Conservation (phyloP, 495 filamentous ascomycete genomes). For the Xylaria longipes region DNA sequence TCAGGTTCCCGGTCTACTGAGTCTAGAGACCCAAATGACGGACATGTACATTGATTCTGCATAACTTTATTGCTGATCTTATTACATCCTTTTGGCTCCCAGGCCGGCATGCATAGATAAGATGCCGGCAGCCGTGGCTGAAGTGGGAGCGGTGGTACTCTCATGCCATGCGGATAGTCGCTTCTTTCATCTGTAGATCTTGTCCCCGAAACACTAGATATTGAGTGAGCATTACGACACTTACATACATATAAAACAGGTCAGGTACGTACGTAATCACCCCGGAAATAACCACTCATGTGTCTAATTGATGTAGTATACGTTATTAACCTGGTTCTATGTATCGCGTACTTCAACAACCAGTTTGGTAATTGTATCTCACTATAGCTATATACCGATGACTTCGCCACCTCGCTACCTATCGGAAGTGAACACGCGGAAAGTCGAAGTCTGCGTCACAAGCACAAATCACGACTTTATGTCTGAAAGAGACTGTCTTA, state of each 20-base stretch:
- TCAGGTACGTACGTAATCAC: background rate
- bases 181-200: slow-evolving; percentile 7
- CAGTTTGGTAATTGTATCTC: background rate
- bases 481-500: slow-evolving; percentile 4
- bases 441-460: background rate
- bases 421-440: background rate
- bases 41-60: background rate
- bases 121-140: background rate
- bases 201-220: background rate
- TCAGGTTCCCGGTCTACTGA: slow-evolving; percentile 31
- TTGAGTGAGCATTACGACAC: slow-evolving; percentile 4
- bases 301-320: background rate
- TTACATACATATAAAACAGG: background rate
- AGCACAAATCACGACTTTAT: background rate
- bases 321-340: background rate
- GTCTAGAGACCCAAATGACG: background rate
- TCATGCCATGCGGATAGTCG: background rate
- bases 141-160: background rate
- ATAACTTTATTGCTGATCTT: background rate
- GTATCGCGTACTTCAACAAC: background rate
- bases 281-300: slow-evolving; percentile 6
- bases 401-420: background rate
- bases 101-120: background rate
- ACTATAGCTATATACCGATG: background rate
- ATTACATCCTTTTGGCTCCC: background rate